A percentile compares a stretch with the other conserved stretches of the same genome.
Conservation (phyloP, 176 grass and related monocot genomes). For the Typha latifolia region DNA sequence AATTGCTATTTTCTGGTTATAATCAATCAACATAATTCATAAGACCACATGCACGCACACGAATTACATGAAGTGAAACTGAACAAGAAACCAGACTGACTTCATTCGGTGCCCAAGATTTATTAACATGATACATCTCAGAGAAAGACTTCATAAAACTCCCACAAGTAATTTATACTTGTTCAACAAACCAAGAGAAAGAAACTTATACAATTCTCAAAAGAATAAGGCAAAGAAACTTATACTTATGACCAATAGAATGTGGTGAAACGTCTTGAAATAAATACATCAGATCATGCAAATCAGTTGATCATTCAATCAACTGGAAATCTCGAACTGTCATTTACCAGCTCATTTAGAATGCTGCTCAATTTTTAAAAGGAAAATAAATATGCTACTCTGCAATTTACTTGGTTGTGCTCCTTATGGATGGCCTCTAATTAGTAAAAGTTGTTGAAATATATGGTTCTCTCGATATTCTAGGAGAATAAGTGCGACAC, state of each 20-base stretch:
- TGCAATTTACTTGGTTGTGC: neutral
- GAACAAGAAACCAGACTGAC: too few relatives aligned
- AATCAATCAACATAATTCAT: too few relatives aligned
- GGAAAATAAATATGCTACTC: neutral
- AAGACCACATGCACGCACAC: too few relatives aligned
- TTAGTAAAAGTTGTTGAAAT: neutral
- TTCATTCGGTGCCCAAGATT: neutral
- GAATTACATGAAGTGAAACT: too few relatives aligned
- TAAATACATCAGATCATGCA: neutral
- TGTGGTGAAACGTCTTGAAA: neutral
- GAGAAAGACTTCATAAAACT: neutral
- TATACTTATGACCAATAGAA: neutral
- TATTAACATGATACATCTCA: neutral
- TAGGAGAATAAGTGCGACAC: neutral
- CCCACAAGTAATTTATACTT: neutral
- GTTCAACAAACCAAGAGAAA: neutral
- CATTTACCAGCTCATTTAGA: too few relatives aligned
- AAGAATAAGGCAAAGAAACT: neutral
- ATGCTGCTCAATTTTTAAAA: too few relatives aligned
- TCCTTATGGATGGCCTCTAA: neutral
- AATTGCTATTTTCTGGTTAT: neutral
- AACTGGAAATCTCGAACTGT: too few relatives aligned
- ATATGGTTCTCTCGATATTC: neutral
- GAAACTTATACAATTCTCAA: neutral
- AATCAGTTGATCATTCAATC: too few relatives aligned